Percentiles rank a stretch among this genome's conserved stretches.
Evolutionary conservation across 2,329 filamentous ascomycete genomes (phyloP).

Genomic region (Leptodontidium sp.): DNA sequence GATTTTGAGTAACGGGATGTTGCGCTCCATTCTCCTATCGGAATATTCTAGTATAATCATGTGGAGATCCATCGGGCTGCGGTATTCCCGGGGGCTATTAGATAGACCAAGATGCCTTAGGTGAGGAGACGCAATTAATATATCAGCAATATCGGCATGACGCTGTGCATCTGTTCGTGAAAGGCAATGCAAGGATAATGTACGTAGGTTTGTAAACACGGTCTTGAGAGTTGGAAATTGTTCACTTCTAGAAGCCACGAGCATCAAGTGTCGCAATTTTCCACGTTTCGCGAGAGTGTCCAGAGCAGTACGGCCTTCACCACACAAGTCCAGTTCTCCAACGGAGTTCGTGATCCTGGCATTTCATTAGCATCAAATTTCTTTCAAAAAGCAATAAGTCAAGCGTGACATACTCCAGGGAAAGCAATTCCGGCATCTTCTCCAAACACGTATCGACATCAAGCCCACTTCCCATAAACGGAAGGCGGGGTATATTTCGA

Average conservation of each 20-base stretch:
- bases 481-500: conserved; percentile 14
- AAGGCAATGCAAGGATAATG: neutral
- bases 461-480: conserved; percentile 4
- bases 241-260: neutral
- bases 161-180: neutral
- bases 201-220: neutral
- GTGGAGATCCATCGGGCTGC: neutral
- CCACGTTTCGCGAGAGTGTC: neutral
- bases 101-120: conserved; percentile 9
- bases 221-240: neutral
- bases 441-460: conserved; percentile 9
- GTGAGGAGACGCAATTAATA: neutral
- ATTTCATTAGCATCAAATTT: neutral
- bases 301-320: neutral
- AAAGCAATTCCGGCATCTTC: conserved; percentile 13
- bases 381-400: no score
- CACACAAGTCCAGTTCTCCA: neutral
- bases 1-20: neutral
- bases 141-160: neutral
- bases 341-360: neutral
- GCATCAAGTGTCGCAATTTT: neutral
- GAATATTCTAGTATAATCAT: neutral
- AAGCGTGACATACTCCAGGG: neutral
- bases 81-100: neutral
- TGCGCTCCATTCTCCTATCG: neutral